Evolutionary conservation across 2,329 filamentous ascomycete genomes (phyloP), one percentile per base, ranked within the genome.

Genomic region (Alternaria gaisen): DNA sequence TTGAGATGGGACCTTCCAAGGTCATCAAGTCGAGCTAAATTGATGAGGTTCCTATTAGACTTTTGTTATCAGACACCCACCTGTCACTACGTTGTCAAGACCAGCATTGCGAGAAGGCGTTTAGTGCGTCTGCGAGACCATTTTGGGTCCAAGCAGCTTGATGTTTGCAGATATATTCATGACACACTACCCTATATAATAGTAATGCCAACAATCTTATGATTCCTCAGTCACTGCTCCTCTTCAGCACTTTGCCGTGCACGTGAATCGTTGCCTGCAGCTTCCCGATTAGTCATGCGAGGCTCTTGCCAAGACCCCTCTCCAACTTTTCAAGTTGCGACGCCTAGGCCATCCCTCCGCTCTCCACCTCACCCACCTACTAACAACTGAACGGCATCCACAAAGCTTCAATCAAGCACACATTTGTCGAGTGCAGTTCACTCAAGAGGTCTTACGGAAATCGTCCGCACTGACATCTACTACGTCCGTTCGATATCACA

Each of bases 1-100:
- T 99, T 53, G 80, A 84, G 55, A 82, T 82, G 69, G 76, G 72
- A 50, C 69, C 80, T n/a, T 75, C 82, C 4, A 84, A 85, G 79
- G 79, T 85, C 26, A 63, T 84, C 63, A 85, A 84, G 79, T 77
- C 80, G 9, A 68, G 61, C 14, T 75, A 56, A 11, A 30, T 11
- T 12, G 14, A 16, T n/a, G 22, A 30, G 10, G 12, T n/a, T 26
- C 28, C 40, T 22, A n/a, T 42, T 42, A 40, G 34, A 42, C 16
- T 20, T 24, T 36, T 36, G 48, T 47, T 43, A 50, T 42, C 53
- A 48, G 20, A 53, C 56, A 56, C 30, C 28, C 53, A 53, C 18
- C 38, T 58, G 28, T 55, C 53, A 56, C 50, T 12, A 38, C 18
- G 10, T 56, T 22, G 57, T 36, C 48, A 53, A 55, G 48, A 59